Conservation (phyloP, 495 filamentous ascomycete species). For the Hypoxylon lenormandii region DNA sequence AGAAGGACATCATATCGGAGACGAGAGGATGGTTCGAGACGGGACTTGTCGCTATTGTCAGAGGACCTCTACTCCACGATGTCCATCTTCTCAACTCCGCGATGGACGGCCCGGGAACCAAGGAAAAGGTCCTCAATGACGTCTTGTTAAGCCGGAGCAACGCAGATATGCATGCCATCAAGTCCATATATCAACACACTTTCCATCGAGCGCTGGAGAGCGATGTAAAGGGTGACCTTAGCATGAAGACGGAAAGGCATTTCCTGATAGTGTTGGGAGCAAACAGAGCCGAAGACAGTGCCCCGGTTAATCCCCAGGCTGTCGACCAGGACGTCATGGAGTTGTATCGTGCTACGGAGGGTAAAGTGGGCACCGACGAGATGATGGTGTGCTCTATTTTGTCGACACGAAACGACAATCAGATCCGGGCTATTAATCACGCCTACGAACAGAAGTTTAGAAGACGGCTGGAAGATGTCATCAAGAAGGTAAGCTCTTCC, state of each 20-base stretch:
- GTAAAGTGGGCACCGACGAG: constrained; percentile 76
- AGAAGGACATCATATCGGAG: constrained; percentile 80
- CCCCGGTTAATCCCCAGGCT: constrained; percentile 74
- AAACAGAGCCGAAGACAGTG: constrained; percentile 77
- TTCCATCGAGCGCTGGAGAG: constrained; percentile 70
- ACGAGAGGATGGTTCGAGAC: constrained; percentile 77
- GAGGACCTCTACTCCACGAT: constrained; percentile 81
- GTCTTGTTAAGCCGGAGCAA: constrained; percentile 84
- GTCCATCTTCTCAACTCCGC: constrained; percentile 72
- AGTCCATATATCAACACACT: constrained; percentile 74
- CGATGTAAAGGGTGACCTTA: constrained; percentile 81
- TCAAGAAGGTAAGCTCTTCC: constrained; percentile 66
- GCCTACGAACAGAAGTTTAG: constrained; percentile 76
- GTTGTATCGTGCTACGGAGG: constrained; percentile 78
- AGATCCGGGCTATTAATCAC: constrained; percentile 81
- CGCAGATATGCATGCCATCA: constrained; percentile 85
- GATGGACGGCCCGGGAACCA: constrained; percentile 83
- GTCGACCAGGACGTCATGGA: constrained; percentile 78
- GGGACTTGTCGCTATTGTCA: constrained; percentile 75
- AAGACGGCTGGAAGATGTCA: constrained; percentile 73
- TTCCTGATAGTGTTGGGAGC: constrained; percentile 82
- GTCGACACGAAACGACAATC: constrained; percentile 75
- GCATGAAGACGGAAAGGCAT: constrained; percentile 82
- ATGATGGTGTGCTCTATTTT: constrained; percentile 81
- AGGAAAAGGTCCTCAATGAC: constrained; percentile 86